Base-by-base conservation (phyloP, 2,329 filamentous ascomycete species). In the Xylariaceae sp. region DNA sequence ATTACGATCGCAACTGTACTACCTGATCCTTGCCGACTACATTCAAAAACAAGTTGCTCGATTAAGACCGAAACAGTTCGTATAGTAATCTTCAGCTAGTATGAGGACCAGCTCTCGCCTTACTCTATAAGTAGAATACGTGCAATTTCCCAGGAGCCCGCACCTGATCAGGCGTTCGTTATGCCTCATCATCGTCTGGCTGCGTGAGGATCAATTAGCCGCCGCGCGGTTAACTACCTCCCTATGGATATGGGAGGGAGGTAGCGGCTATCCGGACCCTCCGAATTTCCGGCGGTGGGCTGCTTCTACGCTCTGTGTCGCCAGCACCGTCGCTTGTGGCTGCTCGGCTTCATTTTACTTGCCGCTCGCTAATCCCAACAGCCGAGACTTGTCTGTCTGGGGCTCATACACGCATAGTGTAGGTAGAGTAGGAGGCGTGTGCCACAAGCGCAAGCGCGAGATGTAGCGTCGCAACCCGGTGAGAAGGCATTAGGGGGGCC, bases 361-460 rank as follows among this genome's bases (percentile, higher is more conserved):
- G 49, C 45, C 59, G 57, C 57, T 56, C 51, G 56, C 56, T 53
- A 51, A 51, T 39, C 50, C 42, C 45, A 50, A n/a, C 34, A 53
- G 51, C 54, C 56, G 51, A 54, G 49, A 49, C 42, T 38, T 33
- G 7, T 28, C 22, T 7, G 22, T 28, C 22, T 28, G 22, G 41
- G 28, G 38, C 13, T 19, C 39, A 31, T 6, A 19, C 49, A 46
- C n/a, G n/a, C n/a, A n/a, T n/a, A n/a, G n/a, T n/a, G n/a, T n/a
- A n/a, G n/a, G n/a, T n/a, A n/a, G n/a, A n/a, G n/a, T n/a, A n/a
- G n/a, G n/a, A n/a, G n/a, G n/a, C n/a, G n/a, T n/a, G n/a, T n/a
- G n/a, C n/a, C n/a, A n/a, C 58, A 65, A 63, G 61, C 60, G 60
- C 61, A 63, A 60, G 53, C 58, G 62, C 63, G 52, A 41, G 17